Percentiles rank a stretch among this genome's conserved stretches.
Evolutionary conservation across 1,139 yeast genomes (phyloP).

Genomic region (Scheffersomyces illinoinensis): DNA sequence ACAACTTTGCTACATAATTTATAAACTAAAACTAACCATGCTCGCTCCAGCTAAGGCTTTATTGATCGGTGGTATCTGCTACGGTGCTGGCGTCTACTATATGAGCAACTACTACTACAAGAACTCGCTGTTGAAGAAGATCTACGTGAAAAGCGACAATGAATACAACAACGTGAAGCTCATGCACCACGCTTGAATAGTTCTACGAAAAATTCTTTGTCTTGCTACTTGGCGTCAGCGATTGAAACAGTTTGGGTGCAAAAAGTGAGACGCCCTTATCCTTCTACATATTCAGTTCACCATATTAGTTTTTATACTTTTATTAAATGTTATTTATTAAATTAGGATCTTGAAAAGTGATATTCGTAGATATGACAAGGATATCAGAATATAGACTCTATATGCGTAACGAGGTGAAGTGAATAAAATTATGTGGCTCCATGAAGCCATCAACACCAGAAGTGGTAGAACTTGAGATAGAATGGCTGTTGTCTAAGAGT

Average conservation of each 20-base stretch:
- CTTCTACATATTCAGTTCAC: not conserved
- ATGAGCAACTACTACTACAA: slow-evolving; percentile 39
- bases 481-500: slow-evolving; percentile 26
- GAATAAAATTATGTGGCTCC: not conserved
- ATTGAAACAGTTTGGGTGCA: not conserved
- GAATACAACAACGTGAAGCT: slow-evolving; percentile 31
- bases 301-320: too few relatives aligned
- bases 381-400: not conserved
- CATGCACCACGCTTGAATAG: slow-evolving; percentile 13
- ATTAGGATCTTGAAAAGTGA: slow-evolving; percentile 1
- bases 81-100: slow-evolving; percentile 35
- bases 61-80: slow-evolving; percentile 34
- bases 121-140: slow-evolving; percentile 30
- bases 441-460: slow-evolving; percentile 31
- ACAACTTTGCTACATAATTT: not conserved
- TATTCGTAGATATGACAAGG: slow-evolving; percentile 4
- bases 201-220: not conserved
- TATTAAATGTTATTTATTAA: not conserved
- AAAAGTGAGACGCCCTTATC: not conserved
- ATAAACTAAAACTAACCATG: slow-evolving; percentile 4
- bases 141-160: slow-evolving; percentile 31
- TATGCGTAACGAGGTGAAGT: not conserved
- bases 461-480: slow-evolving; percentile 33
- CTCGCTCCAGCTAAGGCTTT: slow-evolving; percentile 27
- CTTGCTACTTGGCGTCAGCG: not conserved